Conservation (phyloP, 805 yeast genomes). For the Hermanozyma aechmeae region DNA sequence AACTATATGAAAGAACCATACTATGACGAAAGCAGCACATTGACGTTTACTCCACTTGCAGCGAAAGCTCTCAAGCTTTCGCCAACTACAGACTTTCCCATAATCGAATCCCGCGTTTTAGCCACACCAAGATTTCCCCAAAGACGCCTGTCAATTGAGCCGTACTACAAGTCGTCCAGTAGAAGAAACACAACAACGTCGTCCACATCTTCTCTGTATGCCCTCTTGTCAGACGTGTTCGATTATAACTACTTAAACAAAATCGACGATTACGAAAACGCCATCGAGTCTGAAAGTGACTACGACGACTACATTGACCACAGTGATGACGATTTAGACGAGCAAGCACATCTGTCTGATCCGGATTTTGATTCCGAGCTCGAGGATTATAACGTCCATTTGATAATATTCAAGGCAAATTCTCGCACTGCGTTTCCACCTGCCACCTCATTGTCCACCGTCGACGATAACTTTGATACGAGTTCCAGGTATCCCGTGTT, state of each 20-base stretch:
- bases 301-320: slow-evolving; percentile 9
- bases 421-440: slow-evolving; percentile 9
- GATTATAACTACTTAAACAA: slow-evolving; percentile 8
- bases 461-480: slow-evolving; percentile 7
- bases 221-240: slow-evolving; percentile 9
- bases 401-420: slow-evolving; percentile 9
- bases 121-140: slow-evolving; percentile 3
- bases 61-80: slow-evolving; percentile 6
- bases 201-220: slow-evolving; percentile 6
- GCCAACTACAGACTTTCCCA: slow-evolving; percentile 5
- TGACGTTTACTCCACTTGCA: slow-evolving; percentile 3
- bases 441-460: slow-evolving; percentile 1
- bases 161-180: slow-evolving; percentile 5
- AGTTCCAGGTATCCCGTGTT: background rate
- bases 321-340: slow-evolving; percentile 1
- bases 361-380: slow-evolving; percentile 7
- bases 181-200: slow-evolving; percentile 2
- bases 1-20: slow-evolving; percentile 10
- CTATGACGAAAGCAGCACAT: too few relatives aligned
- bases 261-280: slow-evolving; percentile 6
- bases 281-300: slow-evolving; percentile 9
- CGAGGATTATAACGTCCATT: slow-evolving; percentile 9
- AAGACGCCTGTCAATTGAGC: slow-evolving; percentile 10
- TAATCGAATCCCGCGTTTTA: slow-evolving; percentile 1
- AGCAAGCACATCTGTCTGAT: background rate